Base-by-base conservation (phyloP, 169 alveolate species). In the Prorocentrum cordatum region DNA sequence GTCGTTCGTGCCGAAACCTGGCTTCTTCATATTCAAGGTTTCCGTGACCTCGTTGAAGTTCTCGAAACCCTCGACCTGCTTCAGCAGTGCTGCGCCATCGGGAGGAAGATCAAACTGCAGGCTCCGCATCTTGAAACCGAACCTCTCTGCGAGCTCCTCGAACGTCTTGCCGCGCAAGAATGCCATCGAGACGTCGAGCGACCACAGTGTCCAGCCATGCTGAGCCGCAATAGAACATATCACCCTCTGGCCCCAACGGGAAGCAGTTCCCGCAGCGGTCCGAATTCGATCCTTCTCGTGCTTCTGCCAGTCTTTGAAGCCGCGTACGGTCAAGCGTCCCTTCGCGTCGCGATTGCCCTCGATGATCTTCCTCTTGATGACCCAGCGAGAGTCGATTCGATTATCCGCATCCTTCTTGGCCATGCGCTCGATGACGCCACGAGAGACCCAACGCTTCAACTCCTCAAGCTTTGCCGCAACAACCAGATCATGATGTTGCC, bases 301-400 rank as follows among this genome's bases (percentile, higher is more conserved):
- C 54, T 29, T 6, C 32, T 66, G 75, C 14, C 7, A 12, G 16
- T 66, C 75, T 27, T 33, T 31, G 1, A 66, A 66, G 9, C 75
- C 75, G 7, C 32, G 75, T 2, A 66, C 75, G 7, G 32, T 36
- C 75, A 66, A 27, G 24, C 75, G 10, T 12, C 47, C 47, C 75
- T 66, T 66, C 1, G 32, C 7, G 29, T 66, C 20, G 18, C 29
- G 27, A 1, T 31, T 2, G 24, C 47, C 47, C 24, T 12, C 26
- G 9, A 79, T 61, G 0, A 26, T 4, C 26, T 79, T 79, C 89
- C 89, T 59, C 45, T 79, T 79, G 26, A 79, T 3, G 4, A 79
- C 89, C 89, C 89, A 79, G 0, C 26, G 14, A 1, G 66, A 35
- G 26, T 39, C 24, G 29, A 79, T 16, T 42, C 54, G 9, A 16